Evolutionary conservation across 805 yeast genomes (phyloP).

Genomic region (Schwanniomyces occidentalis): DNA sequence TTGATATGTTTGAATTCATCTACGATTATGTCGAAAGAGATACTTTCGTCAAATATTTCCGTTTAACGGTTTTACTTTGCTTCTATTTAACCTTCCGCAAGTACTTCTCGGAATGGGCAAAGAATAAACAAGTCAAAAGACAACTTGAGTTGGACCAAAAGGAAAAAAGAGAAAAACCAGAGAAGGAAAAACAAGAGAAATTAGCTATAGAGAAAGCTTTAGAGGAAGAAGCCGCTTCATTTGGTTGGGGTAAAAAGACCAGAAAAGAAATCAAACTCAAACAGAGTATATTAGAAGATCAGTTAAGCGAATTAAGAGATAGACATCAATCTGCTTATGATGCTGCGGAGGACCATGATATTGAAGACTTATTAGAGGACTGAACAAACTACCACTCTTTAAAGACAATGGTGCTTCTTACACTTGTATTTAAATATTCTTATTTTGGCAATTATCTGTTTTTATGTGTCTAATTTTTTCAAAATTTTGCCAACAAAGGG

Average conservation of each 20-base stretch:
- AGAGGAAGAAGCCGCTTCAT: conserved; percentile 44
- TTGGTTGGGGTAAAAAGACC: conserved; percentile 83
- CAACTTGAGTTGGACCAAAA: conserved; percentile 50
- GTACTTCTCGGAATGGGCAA: conserved; percentile 56
- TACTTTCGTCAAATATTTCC: conserved; percentile 45
- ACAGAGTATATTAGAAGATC: conserved; percentile 53
- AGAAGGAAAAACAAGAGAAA: conserved; percentile 34
- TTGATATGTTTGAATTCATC: conserved; percentile 27
- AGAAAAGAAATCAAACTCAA: conserved; percentile 58
- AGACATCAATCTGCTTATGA: conserved; percentile 47
- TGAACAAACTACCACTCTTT: too few relatives aligned
- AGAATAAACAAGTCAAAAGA: conserved; percentile 49
- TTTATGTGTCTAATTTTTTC: too few relatives aligned
- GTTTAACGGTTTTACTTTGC: conserved; percentile 54
- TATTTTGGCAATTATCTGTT: too few relatives aligned
- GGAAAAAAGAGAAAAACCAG: conserved; percentile 39
- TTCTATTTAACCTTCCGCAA: conserved; percentile 63
- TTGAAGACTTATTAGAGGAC: conserved; percentile 66
- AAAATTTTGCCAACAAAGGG: too few relatives aligned
- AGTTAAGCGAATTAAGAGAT: conserved; percentile 36
- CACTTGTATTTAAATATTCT: too few relatives aligned
- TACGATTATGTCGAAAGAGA: conserved; percentile 39
- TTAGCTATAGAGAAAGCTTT: conserved; percentile 29
- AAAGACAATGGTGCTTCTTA: too few relatives aligned
- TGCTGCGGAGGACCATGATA: conserved; percentile 62